Base-by-base conservation (phyloP, 1,284 basidiomycete species). In the Microbotryum violaceum region DNA sequence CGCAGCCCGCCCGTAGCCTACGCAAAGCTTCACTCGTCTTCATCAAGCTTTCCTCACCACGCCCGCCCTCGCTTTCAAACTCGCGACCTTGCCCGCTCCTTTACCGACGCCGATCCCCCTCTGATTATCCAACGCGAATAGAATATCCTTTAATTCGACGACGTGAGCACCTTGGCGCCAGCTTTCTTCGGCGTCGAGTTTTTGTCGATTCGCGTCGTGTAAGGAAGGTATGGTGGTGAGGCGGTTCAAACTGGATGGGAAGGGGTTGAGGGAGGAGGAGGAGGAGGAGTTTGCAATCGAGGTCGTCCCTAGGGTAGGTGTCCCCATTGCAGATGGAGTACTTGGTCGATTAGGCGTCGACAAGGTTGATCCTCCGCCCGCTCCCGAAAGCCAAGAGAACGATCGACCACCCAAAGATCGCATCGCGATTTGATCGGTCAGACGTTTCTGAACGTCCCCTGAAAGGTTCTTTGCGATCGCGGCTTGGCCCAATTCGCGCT, bases 341-440 rank as follows among this genome's bases (percentile, higher is more conserved):
- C 37, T 33, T 23, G 49, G n/a, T 16, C 18, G 56, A 27, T 49
- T 52, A 23, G 48, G 42, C 18, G 62, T 60, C 33, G 57, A 67
- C 57, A 20, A 81, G 10, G 42, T 18, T 60, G 67, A 44, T 82
- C 51, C 54, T 10, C 47, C 47, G 1, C 62, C 60, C 14, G 62
- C 82, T 1, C 85, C 82, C 21, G 79, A 88, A 85, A 91, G 88
- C 89, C 89, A 91, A 18, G 87, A 81, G 71, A 89, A 91, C 73
- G 85, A 83, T 56, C 77, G 77, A 2, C 70, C 71, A 0, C 89
- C 88, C n/a, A 88, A 86, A 2, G 87, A 87, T 71, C 88, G 86
- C 69, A 83, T 85, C n/a, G 89, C 89, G 6, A 87, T 86, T 37
- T 87, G 87, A 73, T 91, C 89, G 50, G 86, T 87, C 83, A 91